A percentile compares a stretch with the other conserved stretches of the same genome.
Evolutionary conservation across 768 basidiomycete species (phyloP).

Genomic region (Holtermanniella nyarrowii): DNA sequence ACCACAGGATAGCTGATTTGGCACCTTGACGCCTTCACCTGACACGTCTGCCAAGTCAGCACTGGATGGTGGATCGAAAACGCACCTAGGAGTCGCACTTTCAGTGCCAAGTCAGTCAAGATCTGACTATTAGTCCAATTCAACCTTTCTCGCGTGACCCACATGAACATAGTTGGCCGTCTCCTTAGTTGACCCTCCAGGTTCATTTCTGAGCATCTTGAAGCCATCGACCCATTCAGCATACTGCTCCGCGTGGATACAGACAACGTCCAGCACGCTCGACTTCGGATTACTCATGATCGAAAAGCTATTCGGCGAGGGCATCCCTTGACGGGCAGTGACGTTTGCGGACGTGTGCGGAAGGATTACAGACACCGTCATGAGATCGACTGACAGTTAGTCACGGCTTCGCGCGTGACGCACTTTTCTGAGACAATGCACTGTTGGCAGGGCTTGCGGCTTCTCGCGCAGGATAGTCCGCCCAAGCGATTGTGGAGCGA

Average conservation of each 20-base stretch:
- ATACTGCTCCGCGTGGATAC: slow-evolving; percentile 27
- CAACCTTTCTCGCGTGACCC: slow-evolving; percentile 1
- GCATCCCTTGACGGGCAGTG: slow-evolving; percentile 23
- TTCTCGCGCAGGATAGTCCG: not conserved
- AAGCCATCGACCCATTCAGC: slow-evolving; percentile 36
- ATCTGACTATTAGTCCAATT: slow-evolving; percentile 12
- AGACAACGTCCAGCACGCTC: slow-evolving; percentile 31
- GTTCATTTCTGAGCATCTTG: slow-evolving; percentile 23
- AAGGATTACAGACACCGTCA: slow-evolving; percentile 17
- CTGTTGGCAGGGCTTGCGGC: slow-evolving; percentile 18
- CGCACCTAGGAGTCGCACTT: slow-evolving; percentile 14
- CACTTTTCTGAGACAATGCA: slow-evolving; percentile 30
- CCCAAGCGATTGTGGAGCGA: not conserved
- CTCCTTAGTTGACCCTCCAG: slow-evolving; percentile 23
- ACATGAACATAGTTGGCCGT: slow-evolving; percentile 22
- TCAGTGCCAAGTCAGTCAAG: slow-evolving; percentile 30
- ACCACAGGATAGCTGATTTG: slow-evolving; percentile 22
- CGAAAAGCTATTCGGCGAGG: slow-evolving; percentile 28
- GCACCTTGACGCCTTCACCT: slow-evolving; percentile 33
- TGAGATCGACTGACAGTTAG: slow-evolving; percentile 17
- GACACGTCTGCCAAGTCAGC: slow-evolving; percentile 23
- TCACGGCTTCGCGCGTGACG: slow-evolving; percentile 8
- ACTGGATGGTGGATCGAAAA: not conserved
- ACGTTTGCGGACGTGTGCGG: slow-evolving; percentile 19
- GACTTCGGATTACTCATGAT: slow-evolving; percentile 21